phyloP scores from a whole-genome alignment of 139 green algal genomes.

The Tetradesmus obliquus region DNA sequence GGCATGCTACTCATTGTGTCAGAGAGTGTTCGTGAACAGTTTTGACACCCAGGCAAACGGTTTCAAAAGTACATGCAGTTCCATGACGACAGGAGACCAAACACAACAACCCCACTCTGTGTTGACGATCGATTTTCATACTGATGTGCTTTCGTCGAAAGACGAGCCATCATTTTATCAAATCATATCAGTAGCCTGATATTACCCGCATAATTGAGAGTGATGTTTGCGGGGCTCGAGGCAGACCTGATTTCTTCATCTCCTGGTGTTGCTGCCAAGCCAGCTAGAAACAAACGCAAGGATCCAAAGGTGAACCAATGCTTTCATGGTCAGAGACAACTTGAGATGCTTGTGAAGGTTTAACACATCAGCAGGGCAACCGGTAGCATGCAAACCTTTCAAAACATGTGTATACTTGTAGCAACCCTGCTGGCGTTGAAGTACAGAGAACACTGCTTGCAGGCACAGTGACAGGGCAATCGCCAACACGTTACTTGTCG shows the following conservation, averaged over 20 bases:
- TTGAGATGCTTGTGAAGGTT: neutral
- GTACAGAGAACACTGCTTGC: too few species aligned
- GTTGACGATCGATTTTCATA: neutral
- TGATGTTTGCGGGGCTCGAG: slow-evolving; percentile 38
- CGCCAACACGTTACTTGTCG: neutral
- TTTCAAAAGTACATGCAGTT: neutral
- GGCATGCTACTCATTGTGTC: too few species aligned
- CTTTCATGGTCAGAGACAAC: neutral
- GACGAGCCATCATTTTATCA: neutral
- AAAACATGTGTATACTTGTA: too few species aligned
- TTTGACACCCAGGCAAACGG: neutral
- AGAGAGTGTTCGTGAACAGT: too few species aligned
- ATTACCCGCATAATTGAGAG: neutral
- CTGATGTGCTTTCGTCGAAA: neutral
- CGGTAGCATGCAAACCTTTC: neutral
- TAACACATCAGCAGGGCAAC: neutral
- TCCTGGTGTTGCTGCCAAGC: neutral
- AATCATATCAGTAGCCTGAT: neutral
- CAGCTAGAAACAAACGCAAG: neutral
- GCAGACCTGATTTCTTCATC: slow-evolving; percentile 33
- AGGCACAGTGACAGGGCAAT: too few species aligned
- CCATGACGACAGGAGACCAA: neutral
- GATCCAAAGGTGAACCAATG: neutral
- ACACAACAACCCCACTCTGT: neutral
- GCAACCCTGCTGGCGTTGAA: too few species aligned